phyloP scores from a whole-genome alignment of 2,329 filamentous ascomycete genomes.

The Falciphora oryzae region DNA sequence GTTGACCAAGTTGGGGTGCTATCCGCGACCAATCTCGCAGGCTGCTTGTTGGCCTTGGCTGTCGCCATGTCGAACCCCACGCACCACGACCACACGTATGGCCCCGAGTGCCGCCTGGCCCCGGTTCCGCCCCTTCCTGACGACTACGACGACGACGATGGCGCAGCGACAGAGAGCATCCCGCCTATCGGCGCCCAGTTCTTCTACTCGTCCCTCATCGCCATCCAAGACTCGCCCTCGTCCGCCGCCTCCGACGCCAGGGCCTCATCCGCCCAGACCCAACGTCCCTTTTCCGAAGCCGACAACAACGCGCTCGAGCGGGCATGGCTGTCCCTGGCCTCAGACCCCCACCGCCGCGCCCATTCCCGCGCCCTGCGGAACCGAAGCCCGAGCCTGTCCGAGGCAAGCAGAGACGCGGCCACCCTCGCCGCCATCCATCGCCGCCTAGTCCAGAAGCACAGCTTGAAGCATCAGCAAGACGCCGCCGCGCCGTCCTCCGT shows the following conservation, averaged over 20 bases:
- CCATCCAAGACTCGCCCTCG: constrained; percentile 80
- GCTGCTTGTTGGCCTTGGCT: too few relatives aligned
- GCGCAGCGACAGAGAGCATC: constrained; percentile 22
- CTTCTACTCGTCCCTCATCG: constrained; percentile 77
- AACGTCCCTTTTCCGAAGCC: constrained; percentile 69
- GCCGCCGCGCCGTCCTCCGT: constrained; percentile 41
- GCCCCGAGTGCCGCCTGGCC: constrained; percentile 51
- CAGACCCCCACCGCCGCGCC: constrained; percentile 39
- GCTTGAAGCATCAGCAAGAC: constrained; percentile 36
- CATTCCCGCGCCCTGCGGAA: constrained; percentile 35
- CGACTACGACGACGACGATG: constrained; percentile 31
- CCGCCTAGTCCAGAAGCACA: constrained; percentile 40
- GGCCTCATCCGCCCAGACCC: constrained; percentile 42
- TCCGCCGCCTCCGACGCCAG: constrained; percentile 41
- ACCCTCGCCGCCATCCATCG: constrained; percentile 34
- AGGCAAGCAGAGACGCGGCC: constrained; percentile 29
- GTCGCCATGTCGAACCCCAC: too few relatives aligned
- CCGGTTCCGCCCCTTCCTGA: constrained; percentile 34
- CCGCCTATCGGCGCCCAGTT: constrained; percentile 66
- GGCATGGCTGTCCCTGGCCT: constrained; percentile 62
- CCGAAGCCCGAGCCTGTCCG: constrained; percentile 26
- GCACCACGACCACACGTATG: constrained; percentile 46
- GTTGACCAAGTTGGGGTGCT: too few relatives aligned
- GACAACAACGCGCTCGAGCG: constrained; percentile 78
- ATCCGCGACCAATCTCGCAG: too few relatives aligned